Evolutionary conservation across 164 flowering plant species (phyloP), one percentile per base, ranked within the genome.

Genomic region (Dillenia suffruticosa): DNA sequence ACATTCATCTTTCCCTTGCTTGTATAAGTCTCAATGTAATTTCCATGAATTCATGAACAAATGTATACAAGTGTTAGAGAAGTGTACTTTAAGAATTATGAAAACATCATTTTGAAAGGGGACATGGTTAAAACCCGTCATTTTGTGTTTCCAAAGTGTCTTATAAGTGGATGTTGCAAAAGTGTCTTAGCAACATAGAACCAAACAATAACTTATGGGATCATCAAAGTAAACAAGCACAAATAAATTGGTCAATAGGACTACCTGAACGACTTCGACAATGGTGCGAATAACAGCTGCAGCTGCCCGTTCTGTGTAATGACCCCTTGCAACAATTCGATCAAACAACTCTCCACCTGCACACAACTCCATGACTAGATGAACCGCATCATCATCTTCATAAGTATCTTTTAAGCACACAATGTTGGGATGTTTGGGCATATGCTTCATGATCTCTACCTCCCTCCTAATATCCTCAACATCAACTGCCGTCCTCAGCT

Each of bases 311-410:
- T 90, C 97, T 0, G 90, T 90, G 74, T 88, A 90, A 68, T 88
- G 94, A 2, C 96, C 96, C 54, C 96, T 78, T 0, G 96, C 86
- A 15, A 87, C 93, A 56, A 89, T 89, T 69, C 94, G 77, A 77
- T 90, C 97, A 46, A 90, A 90, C 79, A 90, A 68, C 52, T 90
- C 97, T 10, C 94, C 97, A 1, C 97, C 97, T 57, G 86, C 97
- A 52, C 97, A 90, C 68, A 90, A 63, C 70, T 90, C 97, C 94
- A 90, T 90, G 5, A 90, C 94, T 47, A 90, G 69, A 75, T 88
- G 97, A 7, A 90, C 97, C 0, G 85, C 97, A 68, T 72, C 59
- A 49, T 84, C 94, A 63, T 90, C 97, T 81, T 90, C 94, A 59
- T 81, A 90, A 6, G 97, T 82, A 49, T 88, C 94, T 65, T 83